These are phyloP conservation scores for Geotrichum citri-aurantii DNA, from an alignment of 1,139 yeast species.

Conservation along the genomic window DNA sequence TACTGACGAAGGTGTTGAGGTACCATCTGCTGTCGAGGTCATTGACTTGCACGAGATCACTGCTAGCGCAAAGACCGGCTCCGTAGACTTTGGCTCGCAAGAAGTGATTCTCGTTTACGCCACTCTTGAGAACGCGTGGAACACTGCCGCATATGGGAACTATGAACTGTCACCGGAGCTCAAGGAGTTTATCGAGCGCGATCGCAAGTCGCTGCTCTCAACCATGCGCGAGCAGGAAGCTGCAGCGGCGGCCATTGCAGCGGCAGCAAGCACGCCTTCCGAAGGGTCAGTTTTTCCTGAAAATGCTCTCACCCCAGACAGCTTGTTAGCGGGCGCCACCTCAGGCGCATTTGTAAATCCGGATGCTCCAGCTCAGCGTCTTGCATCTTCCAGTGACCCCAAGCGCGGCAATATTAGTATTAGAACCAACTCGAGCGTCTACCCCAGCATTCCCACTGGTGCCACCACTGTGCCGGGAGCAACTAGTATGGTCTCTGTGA, in stretches of 20 bases:
- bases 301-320: background rate
- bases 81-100: constrained; percentile 23
- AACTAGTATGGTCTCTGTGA: background rate
- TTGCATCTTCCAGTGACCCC: background rate
- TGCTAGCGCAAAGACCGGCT: constrained; percentile 25
- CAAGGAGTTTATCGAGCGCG: constrained; percentile 21
- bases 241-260: background rate
- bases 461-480: background rate
- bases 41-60: constrained; percentile 22
- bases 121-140: constrained; percentile 23
- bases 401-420: background rate
- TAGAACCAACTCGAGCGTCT: background rate
- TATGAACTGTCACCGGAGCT: constrained; percentile 20
- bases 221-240: constrained; percentile 4
- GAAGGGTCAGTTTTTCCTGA: background rate
- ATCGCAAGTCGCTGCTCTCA: constrained; percentile 12
- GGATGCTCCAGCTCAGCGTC: background rate
- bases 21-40: constrained; percentile 17
- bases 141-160: constrained; percentile 16
- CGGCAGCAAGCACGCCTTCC: background rate
- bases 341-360: background rate
- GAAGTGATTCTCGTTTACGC: constrained; percentile 29
- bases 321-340: background rate
- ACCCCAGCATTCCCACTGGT: background rate
- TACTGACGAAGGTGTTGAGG: constrained; percentile 9